These are phyloP conservation scores for Trichoderma sp. DNA, from an alignment of 2,329 filamentous ascomycete genomes.

Conservation along the genomic window DNA sequence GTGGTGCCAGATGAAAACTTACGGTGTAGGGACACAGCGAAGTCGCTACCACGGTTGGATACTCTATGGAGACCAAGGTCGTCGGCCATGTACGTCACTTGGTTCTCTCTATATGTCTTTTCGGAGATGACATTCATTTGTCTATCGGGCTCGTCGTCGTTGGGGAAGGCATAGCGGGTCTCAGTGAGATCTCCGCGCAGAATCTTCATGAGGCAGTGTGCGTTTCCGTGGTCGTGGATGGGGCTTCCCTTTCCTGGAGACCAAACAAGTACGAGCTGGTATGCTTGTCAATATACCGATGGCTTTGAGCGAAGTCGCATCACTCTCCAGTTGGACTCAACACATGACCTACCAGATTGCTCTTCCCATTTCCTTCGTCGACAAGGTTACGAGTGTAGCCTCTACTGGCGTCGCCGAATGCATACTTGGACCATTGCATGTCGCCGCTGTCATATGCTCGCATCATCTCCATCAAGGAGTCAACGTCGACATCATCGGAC, in stretches of 20 bases:
- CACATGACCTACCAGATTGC: slow-evolving; percentile 63
- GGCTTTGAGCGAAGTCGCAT: background rate
- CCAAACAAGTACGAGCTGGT: slow-evolving; percentile 85
- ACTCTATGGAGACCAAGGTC: slow-evolving; percentile 85
- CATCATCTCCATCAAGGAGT: slow-evolving; percentile 74
- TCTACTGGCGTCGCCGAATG: slow-evolving; percentile 69
- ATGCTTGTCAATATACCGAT: slow-evolving; percentile 30
- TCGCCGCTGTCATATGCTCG: slow-evolving; percentile 69
- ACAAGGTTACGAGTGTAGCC: slow-evolving; percentile 88
- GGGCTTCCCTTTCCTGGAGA: slow-evolving; percentile 79
- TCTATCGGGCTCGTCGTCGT: slow-evolving; percentile 49
- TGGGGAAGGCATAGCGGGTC: slow-evolving; percentile 77
- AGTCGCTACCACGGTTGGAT: slow-evolving; percentile 72
- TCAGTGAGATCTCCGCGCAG: slow-evolving; percentile 79
- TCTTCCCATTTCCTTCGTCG: slow-evolving; percentile 82
- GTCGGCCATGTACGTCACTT: slow-evolving; percentile 90
- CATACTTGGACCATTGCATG: slow-evolving; percentile 74
- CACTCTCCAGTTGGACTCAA: background rate
- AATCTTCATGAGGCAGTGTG: slow-evolving; percentile 92
- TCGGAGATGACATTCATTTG: slow-evolving; percentile 69
- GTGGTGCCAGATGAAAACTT: slow-evolving; percentile 39
- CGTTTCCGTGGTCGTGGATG: slow-evolving; percentile 87
- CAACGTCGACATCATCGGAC: slow-evolving; percentile 78
- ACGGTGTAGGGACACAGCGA: slow-evolving; percentile 83
- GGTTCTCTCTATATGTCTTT: slow-evolving; percentile 68